A percentile compares a stretch with the other conserved stretches of the same genome.
Conservation (phyloP, 768 basidiomycete genomes). For the Boletus reticuloceps region DNA sequence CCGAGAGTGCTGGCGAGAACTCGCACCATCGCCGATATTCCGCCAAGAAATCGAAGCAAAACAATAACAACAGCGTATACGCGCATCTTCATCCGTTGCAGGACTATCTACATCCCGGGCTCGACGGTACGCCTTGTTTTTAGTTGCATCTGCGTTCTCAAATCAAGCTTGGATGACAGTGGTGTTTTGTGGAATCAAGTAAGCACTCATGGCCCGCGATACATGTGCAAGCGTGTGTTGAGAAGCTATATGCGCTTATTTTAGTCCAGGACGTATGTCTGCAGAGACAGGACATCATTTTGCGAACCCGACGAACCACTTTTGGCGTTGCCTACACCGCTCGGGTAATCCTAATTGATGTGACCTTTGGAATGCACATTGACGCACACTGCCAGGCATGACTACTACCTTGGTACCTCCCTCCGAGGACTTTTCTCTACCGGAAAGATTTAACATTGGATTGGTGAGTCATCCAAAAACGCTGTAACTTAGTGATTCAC, state of each 20-base stretch:
- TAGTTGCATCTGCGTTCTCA: background rate
- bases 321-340: constrained; percentile 70
- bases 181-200: constrained; percentile 88
- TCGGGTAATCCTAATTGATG: constrained; percentile 44
- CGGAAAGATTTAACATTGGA: constrained; percentile 57
- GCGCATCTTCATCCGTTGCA: constrained; percentile 48
- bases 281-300: constrained; percentile 76
- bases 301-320: constrained; percentile 77
- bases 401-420: constrained; percentile 53
- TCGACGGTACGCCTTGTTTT: constrained; percentile 51
- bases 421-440: constrained; percentile 58
- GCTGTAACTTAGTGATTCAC: background rate
- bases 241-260: background rate
- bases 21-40: background rate
- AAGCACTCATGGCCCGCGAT: constrained; percentile 8
- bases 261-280: constrained; percentile 66
- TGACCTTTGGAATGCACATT: background rate
- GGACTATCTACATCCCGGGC: constrained; percentile 49
- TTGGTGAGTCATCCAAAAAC: constrained; percentile 46
- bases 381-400: constrained; percentile 43
- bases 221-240: background rate
- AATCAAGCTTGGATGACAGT: constrained; percentile 40
- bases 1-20: background rate
- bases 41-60: constrained; percentile 36
- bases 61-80: constrained; percentile 52